Percentiles rank a stretch among this genome's conserved stretches.
Conservation (phyloP, 169 alveolate species). For the Eimeria zaria region DNA sequence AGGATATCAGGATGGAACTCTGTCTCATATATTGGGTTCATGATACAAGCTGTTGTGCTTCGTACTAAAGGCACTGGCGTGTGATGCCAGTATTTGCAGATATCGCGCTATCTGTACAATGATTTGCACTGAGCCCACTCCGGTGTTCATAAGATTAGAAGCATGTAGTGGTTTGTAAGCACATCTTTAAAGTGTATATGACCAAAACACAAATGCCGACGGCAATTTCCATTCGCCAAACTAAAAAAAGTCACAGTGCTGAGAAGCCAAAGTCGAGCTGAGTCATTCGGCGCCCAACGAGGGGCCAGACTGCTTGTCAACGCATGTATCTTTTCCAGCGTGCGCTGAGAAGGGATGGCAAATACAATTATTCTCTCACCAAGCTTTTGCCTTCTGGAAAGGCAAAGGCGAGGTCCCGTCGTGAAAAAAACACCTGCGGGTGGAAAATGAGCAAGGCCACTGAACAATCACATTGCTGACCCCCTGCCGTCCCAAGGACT, state of each 20-base stretch:
- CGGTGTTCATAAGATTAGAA: background rate
- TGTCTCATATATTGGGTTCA: background rate
- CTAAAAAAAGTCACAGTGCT: background rate
- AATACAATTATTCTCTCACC: background rate
- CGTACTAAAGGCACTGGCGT: background rate
- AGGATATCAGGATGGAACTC: background rate
- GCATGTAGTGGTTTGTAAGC: background rate
- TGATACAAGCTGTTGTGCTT: background rate
- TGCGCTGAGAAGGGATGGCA: constrained; percentile 2
- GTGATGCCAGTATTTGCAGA: background rate
- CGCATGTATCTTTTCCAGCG: background rate
- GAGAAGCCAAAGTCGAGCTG: background rate
- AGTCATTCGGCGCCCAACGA: background rate
- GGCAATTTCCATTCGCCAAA: constrained; percentile 24
- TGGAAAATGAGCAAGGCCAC: background rate
- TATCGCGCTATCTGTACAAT: background rate
- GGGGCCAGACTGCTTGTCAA: background rate
- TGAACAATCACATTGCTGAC: background rate
- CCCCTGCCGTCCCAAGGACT: background rate
- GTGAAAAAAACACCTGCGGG: background rate
- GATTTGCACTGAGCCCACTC: background rate
- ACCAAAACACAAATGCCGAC: background rate
- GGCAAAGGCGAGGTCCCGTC: background rate
- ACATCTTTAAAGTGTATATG: background rate
- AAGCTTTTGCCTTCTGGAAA: background rate